A percentile compares a stretch with the other conserved stretches of the same genome.
These are phyloP conservation scores for Blepharisma stoltei DNA, from an alignment of 73 alveolate species.

Conservation along the genomic window DNA sequence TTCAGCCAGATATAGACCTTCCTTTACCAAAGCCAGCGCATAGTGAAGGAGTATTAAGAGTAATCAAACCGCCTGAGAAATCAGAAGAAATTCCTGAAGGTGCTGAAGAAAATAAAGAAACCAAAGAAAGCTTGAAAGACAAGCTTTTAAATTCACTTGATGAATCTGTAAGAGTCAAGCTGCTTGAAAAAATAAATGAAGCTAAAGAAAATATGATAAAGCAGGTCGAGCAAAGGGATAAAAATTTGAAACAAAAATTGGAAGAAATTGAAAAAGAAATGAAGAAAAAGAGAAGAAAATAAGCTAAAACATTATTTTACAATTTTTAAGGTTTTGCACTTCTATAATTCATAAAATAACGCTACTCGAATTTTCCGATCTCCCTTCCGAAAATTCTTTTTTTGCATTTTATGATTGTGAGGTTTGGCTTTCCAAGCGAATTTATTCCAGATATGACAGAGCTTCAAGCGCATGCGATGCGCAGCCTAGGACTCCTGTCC, in stretches of 20 bases:
- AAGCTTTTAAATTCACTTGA: not conserved
- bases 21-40: conserved; percentile 25
- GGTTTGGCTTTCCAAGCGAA: too few relatives aligned
- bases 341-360: too few relatives aligned
- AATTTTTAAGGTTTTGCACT: too few relatives aligned
- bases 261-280: conserved; percentile 28
- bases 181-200: conserved; percentile 3
- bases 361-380: too few relatives aligned
- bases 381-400: too few relatives aligned
- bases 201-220: conserved; percentile 9
- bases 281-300: conserved; percentile 13
- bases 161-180: not conserved
- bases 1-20: not conserved
- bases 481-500: too few relatives aligned
- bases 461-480: too few relatives aligned
- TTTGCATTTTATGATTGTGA: too few relatives aligned
- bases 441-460: too few relatives aligned
- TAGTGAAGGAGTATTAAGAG: not conserved
- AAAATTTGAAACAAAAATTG: conserved; percentile 18
- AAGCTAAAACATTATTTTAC: too few relatives aligned
- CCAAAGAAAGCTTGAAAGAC: conserved; percentile 5
- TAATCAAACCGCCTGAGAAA: not conserved
- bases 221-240: conserved; percentile 20
- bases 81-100: not conserved
- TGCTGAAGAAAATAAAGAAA: not conserved